Base-by-base conservation (phyloP, 305 asterid species). In the Fraxinus platypoda region DNA sequence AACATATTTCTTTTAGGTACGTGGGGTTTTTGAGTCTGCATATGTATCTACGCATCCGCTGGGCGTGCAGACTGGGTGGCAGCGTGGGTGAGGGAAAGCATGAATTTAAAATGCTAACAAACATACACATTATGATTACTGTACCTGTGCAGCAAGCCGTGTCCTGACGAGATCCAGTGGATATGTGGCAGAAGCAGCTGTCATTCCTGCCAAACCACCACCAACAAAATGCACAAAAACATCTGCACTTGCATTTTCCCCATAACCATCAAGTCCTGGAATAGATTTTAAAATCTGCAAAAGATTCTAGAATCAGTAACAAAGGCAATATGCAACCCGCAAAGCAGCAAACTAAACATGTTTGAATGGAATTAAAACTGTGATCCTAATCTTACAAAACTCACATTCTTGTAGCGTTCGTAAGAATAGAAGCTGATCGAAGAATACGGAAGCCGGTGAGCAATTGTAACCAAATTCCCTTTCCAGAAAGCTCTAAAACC, bases 401-500 rank as follows among this genome's bases (percentile, higher is more conserved):
- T 82, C 73, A 89, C 92, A 28, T 38, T 83, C 85, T 87, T 89
- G 82, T 89, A 89, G 12, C 37, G 86, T 78, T 89, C 92, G 78
- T 87, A 89, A 11, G 90, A 84, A 54, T 87, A 88, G 86, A 89
- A 59, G 70, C 70, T 59, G 70, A 59, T 59, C 30, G 70, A 59
- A 59, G 70, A 59, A 59, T 59, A 59, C 0, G 92, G 92, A 57
- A 89, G 87, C 26, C 92, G 87, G 79, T 89, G 92, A 75, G 85
- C 92, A 87, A 89, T 86, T 6, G 92, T 89, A 85, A 89, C 91
- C 79, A 89, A 75, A 70, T 89, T 89, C 71, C 92, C 92, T 82
- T 84, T 89, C 92, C 92, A 89, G 71, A 89, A 89, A 19, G 92
- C 92, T 77, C 90, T 82, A 76, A 89, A 87, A 21, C 92, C 92